These are phyloP conservation scores for Ganoderma lucidum DNA, from an alignment of 1,284 basidiomycete species.

Conservation along the genomic window DNA sequence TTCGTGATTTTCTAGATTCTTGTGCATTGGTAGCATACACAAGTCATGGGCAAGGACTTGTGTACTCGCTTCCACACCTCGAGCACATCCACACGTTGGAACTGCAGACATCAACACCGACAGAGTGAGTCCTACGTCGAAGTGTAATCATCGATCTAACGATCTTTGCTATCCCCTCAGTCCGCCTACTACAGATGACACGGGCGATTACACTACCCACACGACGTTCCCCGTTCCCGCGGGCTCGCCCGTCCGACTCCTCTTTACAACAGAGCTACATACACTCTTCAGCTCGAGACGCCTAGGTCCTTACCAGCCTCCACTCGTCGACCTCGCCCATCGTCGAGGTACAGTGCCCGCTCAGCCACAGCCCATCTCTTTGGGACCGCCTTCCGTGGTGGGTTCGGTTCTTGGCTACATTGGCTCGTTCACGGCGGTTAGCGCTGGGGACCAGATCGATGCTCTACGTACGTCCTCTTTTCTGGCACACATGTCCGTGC, in stretches of 20 bases:
- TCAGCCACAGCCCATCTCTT: conserved; percentile 66
- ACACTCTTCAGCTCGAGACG: conserved; percentile 67
- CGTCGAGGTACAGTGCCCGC: conserved; percentile 53
- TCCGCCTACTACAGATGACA: conserved; percentile 57
- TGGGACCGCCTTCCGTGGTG: conserved; percentile 62
- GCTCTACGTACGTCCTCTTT: conserved; percentile 55
- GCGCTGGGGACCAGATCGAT: conserved; percentile 68
- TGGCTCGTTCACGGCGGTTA: conserved; percentile 33
- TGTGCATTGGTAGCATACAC: conserved; percentile 72
- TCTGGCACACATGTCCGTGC: background rate
- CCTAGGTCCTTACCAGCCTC: conserved; percentile 49
- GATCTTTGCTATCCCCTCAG: conserved; percentile 40
- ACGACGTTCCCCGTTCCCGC: conserved; percentile 41
- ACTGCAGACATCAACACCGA: conserved; percentile 47
- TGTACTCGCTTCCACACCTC: conserved; percentile 77
- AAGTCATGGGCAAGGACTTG: conserved; percentile 57
- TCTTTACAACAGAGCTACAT: conserved; percentile 53
- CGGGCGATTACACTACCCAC: conserved; percentile 65
- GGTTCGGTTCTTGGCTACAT: conserved; percentile 55
- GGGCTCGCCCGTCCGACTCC: conserved; percentile 39
- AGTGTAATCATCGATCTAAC: background rate
- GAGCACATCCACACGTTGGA: conserved; percentile 62
- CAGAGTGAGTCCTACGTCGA: conserved; percentile 48
- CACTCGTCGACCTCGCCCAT: conserved; percentile 58
- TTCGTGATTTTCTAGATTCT: conserved; percentile 53